Base-by-base conservation (phyloP, 371 early-diverging fungal species). In the Mucor circinelloides region DNA sequence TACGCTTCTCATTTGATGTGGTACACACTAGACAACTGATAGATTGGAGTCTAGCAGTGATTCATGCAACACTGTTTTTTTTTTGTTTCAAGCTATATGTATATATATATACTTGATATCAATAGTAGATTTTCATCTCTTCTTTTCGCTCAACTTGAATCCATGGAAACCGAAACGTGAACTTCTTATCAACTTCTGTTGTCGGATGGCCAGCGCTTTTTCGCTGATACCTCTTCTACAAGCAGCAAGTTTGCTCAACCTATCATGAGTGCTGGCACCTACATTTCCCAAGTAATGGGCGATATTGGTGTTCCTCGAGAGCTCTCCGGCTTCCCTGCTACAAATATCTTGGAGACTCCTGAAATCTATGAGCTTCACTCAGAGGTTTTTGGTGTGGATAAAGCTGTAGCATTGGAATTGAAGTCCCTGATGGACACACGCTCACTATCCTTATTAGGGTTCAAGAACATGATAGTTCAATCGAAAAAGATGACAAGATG, bases 171-270 rank as follows among this genome's bases (percentile, higher is more conserved):
- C n/a, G 19, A 46, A 0, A 46, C 19, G 46, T 21, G 6, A 2
- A 9, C 78, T 36, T 64, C 72, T 31, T 61, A 64, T 42, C 67
- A 71, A 40, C 74, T 74, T 32, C 36, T 82, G n/a, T 69, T 40
- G 6, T n/a, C 8, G 7, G 31, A 57, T 21, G 36, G 8, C 32
- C 57, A 46, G 21, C 23, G 46, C 3, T 8, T 46, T 0, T 46
- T 46, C 3, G 19, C 8, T 21, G 46, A 46, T 9, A 19, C 46
- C 9, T 46, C 21, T 2, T 46, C 10, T 7, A 7, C 46, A 46
- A 46, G 8, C 8, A 7, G 19, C 46, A 21, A 10, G 21, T 46
- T 21, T n/a, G 1, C 6, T 21, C 46, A 9, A 46, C 10, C 46
- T 21, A 6, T 19, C 8, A 46, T 46, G 21, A 46, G 19, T 21